Conservation (phyloP, 176 grass and related monocot species). For the Stipa capillata region DNA sequence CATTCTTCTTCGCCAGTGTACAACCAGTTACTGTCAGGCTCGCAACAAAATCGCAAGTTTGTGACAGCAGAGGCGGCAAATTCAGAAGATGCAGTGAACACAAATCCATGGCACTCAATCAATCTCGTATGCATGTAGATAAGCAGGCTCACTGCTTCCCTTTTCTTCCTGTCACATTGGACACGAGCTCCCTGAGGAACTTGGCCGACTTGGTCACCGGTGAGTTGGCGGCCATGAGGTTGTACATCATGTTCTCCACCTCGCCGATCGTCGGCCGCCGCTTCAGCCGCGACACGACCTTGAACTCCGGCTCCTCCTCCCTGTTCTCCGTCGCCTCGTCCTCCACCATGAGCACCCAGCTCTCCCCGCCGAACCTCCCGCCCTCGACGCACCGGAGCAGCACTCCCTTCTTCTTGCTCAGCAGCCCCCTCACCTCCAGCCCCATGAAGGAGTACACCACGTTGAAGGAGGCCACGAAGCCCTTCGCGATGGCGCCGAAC, state of each 20-base stretch:
- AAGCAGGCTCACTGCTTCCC: constrained; percentile 6
- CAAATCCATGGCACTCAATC: too few species aligned
- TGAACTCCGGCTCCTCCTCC: constrained; percentile 30
- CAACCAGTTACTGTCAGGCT: too few species aligned
- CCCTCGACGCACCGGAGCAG: constrained; percentile 55
- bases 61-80: too few species aligned
- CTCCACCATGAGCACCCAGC: constrained; percentile 89
- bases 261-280: constrained; percentile 74
- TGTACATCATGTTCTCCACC: constrained; percentile 88
- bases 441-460: constrained; percentile 96
- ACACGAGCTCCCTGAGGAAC: constrained; percentile 63
- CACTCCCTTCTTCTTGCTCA: constrained; percentile 68
- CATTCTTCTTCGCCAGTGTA: too few species aligned
- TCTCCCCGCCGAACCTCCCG: constrained; percentile 53
- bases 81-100: too few species aligned
- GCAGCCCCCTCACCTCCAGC: constrained; percentile 67
- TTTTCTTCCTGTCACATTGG: constrained; percentile 59
- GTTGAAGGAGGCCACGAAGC: constrained; percentile 61
- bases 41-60: too few species aligned
- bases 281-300: constrained; percentile 61
- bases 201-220: constrained; percentile 84
- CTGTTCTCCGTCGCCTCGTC: constrained; percentile 18
- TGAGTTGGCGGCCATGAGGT: constrained; percentile 91
- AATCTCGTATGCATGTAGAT: too few species aligned
- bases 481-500: constrained; percentile 14